phyloP scores from a whole-genome alignment of 495 filamentous ascomycete genomes.

The Corynascus novoguineensis region DNA sequence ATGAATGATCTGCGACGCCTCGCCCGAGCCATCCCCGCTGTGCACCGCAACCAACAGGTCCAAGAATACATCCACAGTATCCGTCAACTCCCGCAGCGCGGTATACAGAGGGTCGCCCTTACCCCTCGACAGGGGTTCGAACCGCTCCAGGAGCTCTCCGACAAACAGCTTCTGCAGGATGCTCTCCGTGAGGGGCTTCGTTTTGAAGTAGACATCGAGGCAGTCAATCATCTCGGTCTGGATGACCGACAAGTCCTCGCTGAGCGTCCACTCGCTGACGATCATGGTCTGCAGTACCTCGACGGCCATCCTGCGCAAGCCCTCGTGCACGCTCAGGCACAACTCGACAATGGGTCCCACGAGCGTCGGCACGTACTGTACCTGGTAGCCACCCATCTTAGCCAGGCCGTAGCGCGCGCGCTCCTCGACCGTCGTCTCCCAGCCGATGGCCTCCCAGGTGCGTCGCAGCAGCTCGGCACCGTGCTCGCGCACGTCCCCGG shows the following conservation, averaged over 20 bases:
- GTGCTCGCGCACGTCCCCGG: slow-evolving; percentile 88
- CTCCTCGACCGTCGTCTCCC: slow-evolving; percentile 82
- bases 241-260: slow-evolving; percentile 83
- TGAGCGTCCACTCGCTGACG: slow-evolving; percentile 95
- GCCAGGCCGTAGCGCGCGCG: slow-evolving; percentile 63
- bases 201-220: slow-evolving; percentile 85
- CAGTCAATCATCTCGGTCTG: slow-evolving; percentile 97
- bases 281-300: slow-evolving; percentile 97
- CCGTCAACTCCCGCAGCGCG: slow-evolving; percentile 71
- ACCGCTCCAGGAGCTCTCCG: slow-evolving; percentile 73
- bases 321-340: slow-evolving; percentile 92
- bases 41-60: slow-evolving; percentile 93
- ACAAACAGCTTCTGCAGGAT: slow-evolving; percentile 91
- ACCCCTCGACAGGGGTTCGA: slow-evolving; percentile 60
- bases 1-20: slow-evolving; percentile 76
- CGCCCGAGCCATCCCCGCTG: slow-evolving; percentile 65
- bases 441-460: slow-evolving; percentile 95
- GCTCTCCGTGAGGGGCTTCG: slow-evolving; percentile 78
- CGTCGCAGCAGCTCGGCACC: slow-evolving; percentile 77
- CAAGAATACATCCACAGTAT: slow-evolving; percentile 81
- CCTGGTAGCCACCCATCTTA: slow-evolving; percentile 92
- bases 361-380: slow-evolving; percentile 91
- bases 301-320: slow-evolving; percentile 80
- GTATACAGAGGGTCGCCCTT: slow-evolving; percentile 68
- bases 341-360: slow-evolving; percentile 89